A percentile compares a stretch with the other conserved stretches of the same genome.
phyloP scores from a whole-genome alignment of 2,329 filamentous ascomycete genomes.

The Hypoxylon sp. region DNA sequence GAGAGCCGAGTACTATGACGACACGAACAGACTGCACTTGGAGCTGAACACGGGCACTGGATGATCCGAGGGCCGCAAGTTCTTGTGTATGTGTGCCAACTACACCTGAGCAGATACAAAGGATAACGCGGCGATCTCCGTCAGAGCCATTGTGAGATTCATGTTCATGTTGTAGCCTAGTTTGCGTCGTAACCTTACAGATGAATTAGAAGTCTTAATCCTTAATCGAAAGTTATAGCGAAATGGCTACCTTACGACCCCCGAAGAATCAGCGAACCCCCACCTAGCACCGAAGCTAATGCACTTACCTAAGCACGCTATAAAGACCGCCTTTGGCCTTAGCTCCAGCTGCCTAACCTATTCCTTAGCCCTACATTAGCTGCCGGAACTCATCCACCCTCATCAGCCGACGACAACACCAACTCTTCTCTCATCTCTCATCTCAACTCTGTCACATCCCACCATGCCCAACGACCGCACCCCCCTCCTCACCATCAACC shows the following conservation, averaged over 20 bases:
- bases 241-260: too few relatives aligned
- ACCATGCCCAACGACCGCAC: conserved; percentile 18
- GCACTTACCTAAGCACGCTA: background rate
- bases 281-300: background rate
- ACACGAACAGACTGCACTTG: background rate
- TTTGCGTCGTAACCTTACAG: too few relatives aligned
- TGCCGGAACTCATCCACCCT: background rate
- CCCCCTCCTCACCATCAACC: conserved; percentile 4
- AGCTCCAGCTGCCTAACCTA: background rate
- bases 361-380: background rate
- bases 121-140: background rate
- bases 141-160: background rate
- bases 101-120: background rate
- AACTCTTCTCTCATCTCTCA: background rate
- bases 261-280: too few relatives aligned
- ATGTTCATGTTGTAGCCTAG: background rate
- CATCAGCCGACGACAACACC: background rate
- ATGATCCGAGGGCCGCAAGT: background rate
- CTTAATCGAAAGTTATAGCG: too few relatives aligned
- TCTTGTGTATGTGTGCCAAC: conserved; percentile 2
- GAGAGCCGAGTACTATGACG: background rate
- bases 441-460: background rate
- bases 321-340: too few relatives aligned
- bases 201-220: too few relatives aligned
- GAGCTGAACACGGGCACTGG: too few relatives aligned